phyloP scores from a whole-genome alignment of 306 rosid species.

The Rosa rugosa region DNA sequence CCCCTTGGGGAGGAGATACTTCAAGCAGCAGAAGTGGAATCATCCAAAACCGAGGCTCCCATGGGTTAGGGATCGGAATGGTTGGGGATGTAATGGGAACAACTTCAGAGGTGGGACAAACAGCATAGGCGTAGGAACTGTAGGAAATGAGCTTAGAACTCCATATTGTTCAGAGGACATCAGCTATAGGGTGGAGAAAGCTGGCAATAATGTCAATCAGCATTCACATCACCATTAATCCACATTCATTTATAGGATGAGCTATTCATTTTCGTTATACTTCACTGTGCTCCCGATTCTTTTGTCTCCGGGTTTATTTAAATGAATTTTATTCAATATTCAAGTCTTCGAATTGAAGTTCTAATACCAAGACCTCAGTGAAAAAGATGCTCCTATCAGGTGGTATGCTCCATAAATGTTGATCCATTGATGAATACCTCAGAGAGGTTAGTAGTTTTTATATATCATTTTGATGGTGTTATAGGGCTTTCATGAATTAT shows the following conservation, averaged over 20 bases:
- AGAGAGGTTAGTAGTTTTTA: constrained; percentile 46
- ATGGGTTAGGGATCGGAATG: constrained; percentile 48
- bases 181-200: constrained; percentile 60
- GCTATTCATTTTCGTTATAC: constrained; percentile 43
- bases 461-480: constrained; percentile 25
- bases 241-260: constrained; percentile 61
- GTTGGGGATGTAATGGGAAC: constrained; percentile 50
- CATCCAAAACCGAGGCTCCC: constrained; percentile 54
- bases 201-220: constrained; percentile 57
- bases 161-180: constrained; percentile 56
- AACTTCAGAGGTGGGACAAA: constrained; percentile 37
- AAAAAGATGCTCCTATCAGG: constrained; percentile 15
- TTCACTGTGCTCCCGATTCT: constrained; percentile 55
- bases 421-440: constrained; percentile 36
- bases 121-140: constrained; percentile 52
- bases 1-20: constrained; percentile 56
- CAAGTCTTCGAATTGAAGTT: constrained; percentile 28
- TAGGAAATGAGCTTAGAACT: constrained; percentile 46
- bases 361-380: constrained; percentile 10
- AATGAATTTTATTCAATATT: constrained; percentile 62
- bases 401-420: constrained; percentile 31
- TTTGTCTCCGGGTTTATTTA: constrained; percentile 54
- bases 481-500: constrained; percentile 14
- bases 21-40: constrained; percentile 89
- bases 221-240: constrained; percentile 56